Conservation (phyloP, 2,329 filamentous ascomycete genomes). For the Aspergillus flavus region DNA sequence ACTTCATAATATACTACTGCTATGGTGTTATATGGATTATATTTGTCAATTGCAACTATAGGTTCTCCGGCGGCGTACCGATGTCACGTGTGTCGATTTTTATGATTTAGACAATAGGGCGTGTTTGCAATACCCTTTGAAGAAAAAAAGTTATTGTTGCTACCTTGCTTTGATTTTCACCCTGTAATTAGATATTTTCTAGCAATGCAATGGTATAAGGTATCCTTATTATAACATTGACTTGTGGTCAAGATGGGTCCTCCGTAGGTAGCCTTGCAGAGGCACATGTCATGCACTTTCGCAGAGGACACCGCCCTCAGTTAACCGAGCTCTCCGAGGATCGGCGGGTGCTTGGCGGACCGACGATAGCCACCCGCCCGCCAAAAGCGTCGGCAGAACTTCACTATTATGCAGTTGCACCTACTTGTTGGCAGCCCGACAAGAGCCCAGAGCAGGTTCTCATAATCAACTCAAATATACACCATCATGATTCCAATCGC, state of each 20-base stretch:
- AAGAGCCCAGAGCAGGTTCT: slow-evolving; percentile 14
- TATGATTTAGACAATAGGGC: slow-evolving; percentile 24
- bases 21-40: slow-evolving; percentile 32
- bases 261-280: slow-evolving; percentile 5
- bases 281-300: neutral
- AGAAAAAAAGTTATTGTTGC: slow-evolving; percentile 23
- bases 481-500: slow-evolving; percentile 38
- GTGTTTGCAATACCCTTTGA: slow-evolving; percentile 30
- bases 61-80: slow-evolving; percentile 33
- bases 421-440: slow-evolving; percentile 12
- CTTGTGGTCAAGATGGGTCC: neutral
- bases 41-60: slow-evolving; percentile 25
- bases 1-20: slow-evolving; percentile 33
- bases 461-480: slow-evolving; percentile 1
- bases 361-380: slow-evolving; percentile 37
- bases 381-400: slow-evolving; percentile 6
- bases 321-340: slow-evolving; percentile 41
- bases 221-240: neutral
- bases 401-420: neutral
- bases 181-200: neutral
- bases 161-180: neutral
- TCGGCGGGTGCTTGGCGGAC: slow-evolving; percentile 35
- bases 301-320: slow-evolving; percentile 9
- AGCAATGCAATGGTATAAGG: neutral
- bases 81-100: slow-evolving; percentile 35